Conservation (phyloP, 306 rosid genomes). For the Adenanthera pavonina region DNA sequence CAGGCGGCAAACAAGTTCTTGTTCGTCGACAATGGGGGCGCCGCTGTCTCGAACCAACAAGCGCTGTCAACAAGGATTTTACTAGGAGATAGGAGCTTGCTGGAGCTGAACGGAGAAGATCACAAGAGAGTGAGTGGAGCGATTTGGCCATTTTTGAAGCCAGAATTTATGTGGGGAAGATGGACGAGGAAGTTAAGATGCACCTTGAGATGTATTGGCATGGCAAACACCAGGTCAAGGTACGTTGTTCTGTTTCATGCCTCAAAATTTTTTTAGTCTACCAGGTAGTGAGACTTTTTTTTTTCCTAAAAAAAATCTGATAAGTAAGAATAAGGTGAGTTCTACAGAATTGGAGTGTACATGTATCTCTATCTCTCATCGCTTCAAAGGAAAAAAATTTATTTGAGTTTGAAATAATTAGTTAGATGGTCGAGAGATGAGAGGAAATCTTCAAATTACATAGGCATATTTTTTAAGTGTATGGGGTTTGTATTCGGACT, state of each 20-base stretch:
- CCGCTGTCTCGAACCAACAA: constrained; percentile 49
- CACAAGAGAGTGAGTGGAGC: constrained; percentile 74
- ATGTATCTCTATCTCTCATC: no score
- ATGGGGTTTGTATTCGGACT: no score
- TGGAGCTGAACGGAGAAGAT: constrained; percentile 62
- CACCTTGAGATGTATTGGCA: constrained; percentile 77
- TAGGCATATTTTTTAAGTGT: no score
- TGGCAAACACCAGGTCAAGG: constrained; percentile 61
- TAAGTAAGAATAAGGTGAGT: no score
- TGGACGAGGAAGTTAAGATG: constrained; percentile 62
- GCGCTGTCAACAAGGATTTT: constrained; percentile 51
- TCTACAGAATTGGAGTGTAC: no score
- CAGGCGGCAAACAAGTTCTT: constrained; percentile 74
- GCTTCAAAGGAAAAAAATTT: no score
- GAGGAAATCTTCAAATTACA: no score
- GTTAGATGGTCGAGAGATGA: no score
- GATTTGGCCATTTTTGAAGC: constrained; percentile 70
- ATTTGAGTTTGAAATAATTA: no score
- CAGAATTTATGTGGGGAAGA: constrained; percentile 68
- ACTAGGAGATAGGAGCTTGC: constrained; percentile 58
- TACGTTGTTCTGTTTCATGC: constrained; percentile 17
- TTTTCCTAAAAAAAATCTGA: no score
- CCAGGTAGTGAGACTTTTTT: no score
- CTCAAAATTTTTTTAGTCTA: no score
- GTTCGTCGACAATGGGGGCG: constrained; percentile 39